These are phyloP conservation scores for Lentinus polychrous DNA, from an alignment of 1,284 basidiomycete genomes.

Conservation along the genomic window DNA sequence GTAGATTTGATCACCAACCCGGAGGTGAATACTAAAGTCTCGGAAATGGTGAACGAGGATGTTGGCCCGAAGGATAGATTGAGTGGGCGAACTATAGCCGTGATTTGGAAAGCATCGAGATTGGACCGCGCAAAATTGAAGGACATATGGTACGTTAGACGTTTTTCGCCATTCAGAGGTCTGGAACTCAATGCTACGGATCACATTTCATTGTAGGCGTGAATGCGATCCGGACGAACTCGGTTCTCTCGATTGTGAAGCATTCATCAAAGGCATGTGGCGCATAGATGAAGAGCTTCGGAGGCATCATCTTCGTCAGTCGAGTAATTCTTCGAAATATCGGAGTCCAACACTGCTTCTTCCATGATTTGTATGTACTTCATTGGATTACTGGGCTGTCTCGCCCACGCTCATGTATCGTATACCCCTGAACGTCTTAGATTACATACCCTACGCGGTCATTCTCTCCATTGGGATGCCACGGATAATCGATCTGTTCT, in stretches of 20 bases:
- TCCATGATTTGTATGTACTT: slow-evolving; percentile 3
- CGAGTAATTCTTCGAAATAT: slow-evolving; percentile 2
- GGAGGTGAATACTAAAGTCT: slow-evolving; percentile 22
- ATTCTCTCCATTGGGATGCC: no score
- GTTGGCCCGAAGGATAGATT: slow-evolving; percentile 41
- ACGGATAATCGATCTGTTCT: no score
- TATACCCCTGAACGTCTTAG: slow-evolving; percentile 3
- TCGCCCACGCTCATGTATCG: neutral
- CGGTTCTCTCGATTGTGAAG: slow-evolving; percentile 55
- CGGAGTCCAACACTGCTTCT: slow-evolving; percentile 4
- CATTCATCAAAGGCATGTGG: slow-evolving; percentile 76
- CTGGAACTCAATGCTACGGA: neutral
- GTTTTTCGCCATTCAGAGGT: neutral
- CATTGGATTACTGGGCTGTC: neutral
- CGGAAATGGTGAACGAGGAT: slow-evolving; percentile 27
- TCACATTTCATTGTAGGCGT: slow-evolving; percentile 35
- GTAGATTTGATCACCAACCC: slow-evolving; percentile 60
- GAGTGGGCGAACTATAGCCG: slow-evolving; percentile 46
- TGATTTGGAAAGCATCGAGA: slow-evolving; percentile 59
- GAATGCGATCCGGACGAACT: slow-evolving; percentile 53
- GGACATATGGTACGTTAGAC: slow-evolving; percentile 54
- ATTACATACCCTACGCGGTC: slow-evolving; percentile 2
- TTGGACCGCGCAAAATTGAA: slow-evolving; percentile 45
- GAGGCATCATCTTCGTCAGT: slow-evolving; percentile 20
- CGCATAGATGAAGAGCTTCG: slow-evolving; percentile 78